Percentiles rank a stretch among this genome's conserved stretches.
These are phyloP conservation scores for Paramecium caudatum DNA, from an alignment of 73 alveolate genomes.

Conservation along the genomic window DNA sequence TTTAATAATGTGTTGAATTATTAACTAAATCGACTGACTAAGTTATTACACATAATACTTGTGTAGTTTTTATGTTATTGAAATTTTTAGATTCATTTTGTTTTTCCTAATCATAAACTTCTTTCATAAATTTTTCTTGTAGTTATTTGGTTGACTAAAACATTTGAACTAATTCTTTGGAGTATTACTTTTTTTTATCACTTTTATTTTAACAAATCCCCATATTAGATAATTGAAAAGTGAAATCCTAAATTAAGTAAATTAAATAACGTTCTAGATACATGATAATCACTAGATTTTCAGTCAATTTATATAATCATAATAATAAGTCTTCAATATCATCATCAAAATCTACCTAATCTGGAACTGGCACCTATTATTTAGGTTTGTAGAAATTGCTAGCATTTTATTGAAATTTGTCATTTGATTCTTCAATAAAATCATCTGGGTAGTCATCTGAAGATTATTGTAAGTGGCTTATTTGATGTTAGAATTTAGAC, in stretches of 20 bases:
- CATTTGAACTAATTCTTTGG: no score
- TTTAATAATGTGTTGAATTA: conserved; percentile 6
- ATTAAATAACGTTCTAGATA: no score
- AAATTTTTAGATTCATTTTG: not conserved
- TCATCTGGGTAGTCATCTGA: conserved; percentile 69
- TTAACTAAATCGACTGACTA: not conserved
- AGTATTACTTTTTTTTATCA: no score
- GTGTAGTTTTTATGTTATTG: not conserved
- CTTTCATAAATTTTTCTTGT: conserved; percentile 25
- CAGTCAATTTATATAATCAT: not conserved
- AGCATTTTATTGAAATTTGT: not conserved
- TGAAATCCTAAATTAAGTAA: no score
- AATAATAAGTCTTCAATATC: conserved; percentile 65
- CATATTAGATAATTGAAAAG: no score
- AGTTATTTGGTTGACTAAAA: no score
- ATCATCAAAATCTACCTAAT: conserved; percentile 55
- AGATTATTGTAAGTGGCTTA: not conserved
- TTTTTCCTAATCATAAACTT: conserved; percentile 29
- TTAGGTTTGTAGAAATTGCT: conserved; percentile 43
- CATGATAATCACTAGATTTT: not conserved
- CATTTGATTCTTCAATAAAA: conserved; percentile 59
- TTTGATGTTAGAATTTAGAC: conserved; percentile 18
- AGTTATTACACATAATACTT: not conserved
- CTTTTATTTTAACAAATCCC: no score
- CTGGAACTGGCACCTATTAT: conserved; percentile 44